Conservation (phyloP, 305 asterid species). For the Petunia hybrid region DNA sequence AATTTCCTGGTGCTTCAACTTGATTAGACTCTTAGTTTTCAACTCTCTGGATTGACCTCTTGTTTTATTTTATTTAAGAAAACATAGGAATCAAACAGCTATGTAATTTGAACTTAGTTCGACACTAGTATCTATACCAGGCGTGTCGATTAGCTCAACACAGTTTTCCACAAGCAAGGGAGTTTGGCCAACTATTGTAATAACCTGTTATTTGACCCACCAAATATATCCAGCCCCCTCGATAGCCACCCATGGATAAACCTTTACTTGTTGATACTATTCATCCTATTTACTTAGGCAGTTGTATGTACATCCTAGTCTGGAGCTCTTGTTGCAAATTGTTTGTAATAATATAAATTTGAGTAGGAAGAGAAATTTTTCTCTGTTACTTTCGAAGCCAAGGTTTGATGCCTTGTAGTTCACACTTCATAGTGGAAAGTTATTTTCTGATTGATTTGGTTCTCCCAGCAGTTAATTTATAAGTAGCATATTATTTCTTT, state of each 20-base stretch:
- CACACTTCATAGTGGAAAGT: background rate
- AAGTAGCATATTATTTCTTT: too few species aligned
- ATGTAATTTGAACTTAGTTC: background rate
- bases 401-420: background rate
- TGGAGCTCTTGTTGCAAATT: background rate
- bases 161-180: background rate
- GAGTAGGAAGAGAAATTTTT: background rate
- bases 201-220: background rate
- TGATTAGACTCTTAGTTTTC: background rate
- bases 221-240: background rate
- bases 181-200: background rate
- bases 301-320: background rate
- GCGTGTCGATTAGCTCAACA: background rate
- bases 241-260: background rate
- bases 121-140: background rate
- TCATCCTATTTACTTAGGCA: background rate
- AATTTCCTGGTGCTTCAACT: background rate
- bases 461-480: background rate
- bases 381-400: background rate
- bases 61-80: background rate
- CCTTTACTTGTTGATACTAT: background rate
- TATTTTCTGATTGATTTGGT: background rate
- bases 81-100: background rate
- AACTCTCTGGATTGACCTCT: background rate
- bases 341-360: background rate